Conservation (phyloP, 1,139 yeast species). For the Geotrichum bryndzae region DNA sequence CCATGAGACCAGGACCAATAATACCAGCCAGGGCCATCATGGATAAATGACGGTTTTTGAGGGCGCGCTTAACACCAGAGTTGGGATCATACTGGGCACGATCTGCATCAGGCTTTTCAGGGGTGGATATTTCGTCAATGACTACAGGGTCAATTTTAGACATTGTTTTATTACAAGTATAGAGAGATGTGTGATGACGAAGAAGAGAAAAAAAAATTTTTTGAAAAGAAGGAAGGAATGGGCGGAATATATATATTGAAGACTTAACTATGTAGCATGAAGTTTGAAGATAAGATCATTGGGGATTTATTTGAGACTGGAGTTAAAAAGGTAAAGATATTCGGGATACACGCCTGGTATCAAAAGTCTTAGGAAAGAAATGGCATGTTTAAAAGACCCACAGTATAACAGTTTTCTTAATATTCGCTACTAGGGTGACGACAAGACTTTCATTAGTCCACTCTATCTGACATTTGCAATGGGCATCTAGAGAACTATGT, state of each 20-base stretch:
- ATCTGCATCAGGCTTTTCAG: conserved; percentile 4
- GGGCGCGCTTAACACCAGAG: conserved; percentile 44
- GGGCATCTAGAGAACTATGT: background rate
- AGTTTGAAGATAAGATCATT: background rate
- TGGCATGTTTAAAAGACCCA: background rate
- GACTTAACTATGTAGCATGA: background rate
- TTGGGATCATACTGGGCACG: conserved; percentile 30
- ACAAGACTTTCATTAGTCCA: background rate
- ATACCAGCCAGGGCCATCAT: conserved; percentile 65
- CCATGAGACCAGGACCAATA: conserved; percentile 62
- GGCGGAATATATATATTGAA: background rate
- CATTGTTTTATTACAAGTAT: background rate
- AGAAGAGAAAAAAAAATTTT: background rate
- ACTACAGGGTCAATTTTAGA: background rate
- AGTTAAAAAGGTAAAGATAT: background rate
- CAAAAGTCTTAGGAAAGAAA: background rate
- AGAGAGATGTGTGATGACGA: background rate
- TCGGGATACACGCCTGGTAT: background rate
- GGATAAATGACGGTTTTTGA: conserved; percentile 45
- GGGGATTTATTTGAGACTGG: background rate
- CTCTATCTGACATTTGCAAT: background rate
- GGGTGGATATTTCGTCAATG: background rate
- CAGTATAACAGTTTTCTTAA: background rate
- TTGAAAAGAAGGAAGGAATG: background rate
- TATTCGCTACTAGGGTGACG: background rate